Percentiles rank a stretch among this genome's conserved stretches.
Conservation (phyloP, 306 rosid species). For the Sechiopsis laciniata region DNA sequence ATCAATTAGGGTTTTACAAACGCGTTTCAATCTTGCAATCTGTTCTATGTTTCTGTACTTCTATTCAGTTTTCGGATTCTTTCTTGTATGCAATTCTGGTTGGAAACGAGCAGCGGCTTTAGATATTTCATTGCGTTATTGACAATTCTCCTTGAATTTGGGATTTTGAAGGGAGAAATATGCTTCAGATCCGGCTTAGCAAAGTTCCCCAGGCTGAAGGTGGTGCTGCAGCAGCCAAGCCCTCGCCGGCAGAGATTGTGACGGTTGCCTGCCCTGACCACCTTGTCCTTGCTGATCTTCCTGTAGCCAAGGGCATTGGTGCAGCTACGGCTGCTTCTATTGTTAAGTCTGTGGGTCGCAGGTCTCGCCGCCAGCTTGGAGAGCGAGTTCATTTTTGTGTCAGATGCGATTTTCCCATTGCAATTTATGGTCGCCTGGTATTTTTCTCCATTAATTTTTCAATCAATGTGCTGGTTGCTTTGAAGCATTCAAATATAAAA, state of each 20-base stretch:
- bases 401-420: constrained; percentile 85
- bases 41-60: neutral
- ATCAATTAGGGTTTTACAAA: constrained; percentile 7
- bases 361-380: constrained; percentile 97
- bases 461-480: constrained; percentile 14
- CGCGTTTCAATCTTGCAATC: neutral
- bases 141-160: neutral
- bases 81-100: neutral
- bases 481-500: neutral
- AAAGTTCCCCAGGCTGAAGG: constrained; percentile 57
- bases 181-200: constrained; percentile 97
- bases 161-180: constrained; percentile 24
- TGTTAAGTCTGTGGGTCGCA: constrained; percentile 75
- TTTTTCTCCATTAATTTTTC: neutral
- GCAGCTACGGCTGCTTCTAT: constrained; percentile 58
- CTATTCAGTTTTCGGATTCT: neutral
- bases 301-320: constrained; percentile 96
- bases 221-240: constrained; percentile 50
- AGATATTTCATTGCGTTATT: too few relatives aligned
- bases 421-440: constrained; percentile 90
- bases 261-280: constrained; percentile 98
- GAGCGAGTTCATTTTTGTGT: constrained; percentile 96
- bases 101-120: too few relatives aligned
- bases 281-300: constrained; percentile 90
- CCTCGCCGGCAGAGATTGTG: constrained; percentile 58